These are phyloP conservation scores for Neoascochyta sp. DNA, from an alignment of 2,329 filamentous ascomycete genomes.

Conservation along the genomic window DNA sequence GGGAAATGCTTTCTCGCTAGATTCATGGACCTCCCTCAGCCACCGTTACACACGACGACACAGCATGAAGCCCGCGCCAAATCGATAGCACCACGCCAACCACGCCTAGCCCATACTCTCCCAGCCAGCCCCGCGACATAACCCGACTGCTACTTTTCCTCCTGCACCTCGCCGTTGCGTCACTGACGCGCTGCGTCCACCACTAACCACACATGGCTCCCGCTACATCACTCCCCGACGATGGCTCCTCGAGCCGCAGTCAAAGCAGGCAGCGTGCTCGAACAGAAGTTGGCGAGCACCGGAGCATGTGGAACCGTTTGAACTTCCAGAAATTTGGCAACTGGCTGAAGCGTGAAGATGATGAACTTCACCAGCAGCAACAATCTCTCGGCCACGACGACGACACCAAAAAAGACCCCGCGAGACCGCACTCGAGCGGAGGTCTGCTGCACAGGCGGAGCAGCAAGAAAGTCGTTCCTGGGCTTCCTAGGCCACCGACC, in stretches of 20 bases:
- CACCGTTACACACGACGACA: slow-evolving; percentile 29
- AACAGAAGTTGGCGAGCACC: slow-evolving; percentile 33
- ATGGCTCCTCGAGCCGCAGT: slow-evolving; percentile 27
- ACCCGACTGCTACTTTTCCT: slow-evolving; percentile 11
- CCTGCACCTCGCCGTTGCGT: slow-evolving; percentile 13
- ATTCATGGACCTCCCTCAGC: slow-evolving; percentile 26
- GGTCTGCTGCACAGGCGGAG: slow-evolving; percentile 27
- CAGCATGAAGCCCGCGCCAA: slow-evolving; percentile 34
- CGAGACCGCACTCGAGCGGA: slow-evolving; percentile 33
- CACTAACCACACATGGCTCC: slow-evolving; percentile 14
- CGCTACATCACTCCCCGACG: slow-evolving; percentile 14
- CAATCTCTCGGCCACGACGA: slow-evolving; percentile 4
- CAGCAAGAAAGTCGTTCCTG: slow-evolving; percentile 65
- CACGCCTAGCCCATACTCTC: slow-evolving; percentile 6
- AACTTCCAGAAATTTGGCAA: slow-evolving; percentile 40
- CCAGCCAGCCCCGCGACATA: slow-evolving; percentile 10
- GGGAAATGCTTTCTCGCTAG: slow-evolving; percentile 14
- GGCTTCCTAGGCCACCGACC: slow-evolving; percentile 71
- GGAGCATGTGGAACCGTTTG: slow-evolving; percentile 38
- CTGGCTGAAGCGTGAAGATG: slow-evolving; percentile 42
- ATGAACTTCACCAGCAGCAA: slow-evolving; percentile 21
- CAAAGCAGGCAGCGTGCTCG: slow-evolving; percentile 33
- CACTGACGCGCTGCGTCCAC: slow-evolving; percentile 13
- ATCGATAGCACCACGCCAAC: slow-evolving; percentile 26
- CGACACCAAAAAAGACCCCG: slow-evolving; percentile 30